Evolutionary conservation across 768 basidiomycete genomes (phyloP).

Genomic region (Lyophyllum semitale): DNA sequence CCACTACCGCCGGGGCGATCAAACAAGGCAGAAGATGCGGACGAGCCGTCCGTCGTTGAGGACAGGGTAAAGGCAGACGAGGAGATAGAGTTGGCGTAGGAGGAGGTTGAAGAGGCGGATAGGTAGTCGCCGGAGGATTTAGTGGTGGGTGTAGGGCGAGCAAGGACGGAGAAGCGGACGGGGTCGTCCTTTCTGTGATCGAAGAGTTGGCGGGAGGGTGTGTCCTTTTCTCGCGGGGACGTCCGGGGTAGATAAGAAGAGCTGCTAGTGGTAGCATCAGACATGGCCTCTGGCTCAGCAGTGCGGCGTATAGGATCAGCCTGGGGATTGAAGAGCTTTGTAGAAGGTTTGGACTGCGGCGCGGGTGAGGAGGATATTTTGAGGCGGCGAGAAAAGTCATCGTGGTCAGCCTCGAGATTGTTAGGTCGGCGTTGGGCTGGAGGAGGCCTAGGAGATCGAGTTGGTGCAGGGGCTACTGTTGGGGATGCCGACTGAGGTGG

Average conservation of each 20-base stretch:
- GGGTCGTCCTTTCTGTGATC: conserved; percentile 93
- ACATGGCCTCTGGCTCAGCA: conserved; percentile 65
- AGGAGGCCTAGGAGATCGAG: conserved; percentile 27
- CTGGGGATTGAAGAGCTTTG: conserved; percentile 74
- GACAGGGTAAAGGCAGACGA: conserved; percentile 76
- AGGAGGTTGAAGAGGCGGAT: conserved; percentile 75
- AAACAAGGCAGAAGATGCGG: conserved; percentile 69
- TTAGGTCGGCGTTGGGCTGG: conserved; percentile 33
- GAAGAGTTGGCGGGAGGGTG: conserved; percentile 66
- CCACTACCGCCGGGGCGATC: conserved; percentile 48
- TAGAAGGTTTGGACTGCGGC: conserved; percentile 29
- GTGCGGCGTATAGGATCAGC: conserved; percentile 63
- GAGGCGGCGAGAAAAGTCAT: conserved; percentile 72
- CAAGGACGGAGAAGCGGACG: conserved; percentile 73
- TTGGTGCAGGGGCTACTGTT: conserved; percentile 27
- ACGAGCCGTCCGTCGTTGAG: conserved; percentile 77
- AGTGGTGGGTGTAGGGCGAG: conserved; percentile 53
- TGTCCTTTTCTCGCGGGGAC: conserved; percentile 26
- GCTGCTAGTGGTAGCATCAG: conserved; percentile 58
- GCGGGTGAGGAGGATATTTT: conserved; percentile 61
- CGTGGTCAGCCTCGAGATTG: conserved; percentile 58
- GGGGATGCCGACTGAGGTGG: conserved; percentile 5
- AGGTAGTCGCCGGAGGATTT: conserved; percentile 73
- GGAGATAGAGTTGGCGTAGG: conserved; percentile 66
- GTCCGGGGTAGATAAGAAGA: conserved; percentile 46